phyloP scores from a whole-genome alignment of 805 yeast genomes.

The Ogataea trehaloabstinens region DNA sequence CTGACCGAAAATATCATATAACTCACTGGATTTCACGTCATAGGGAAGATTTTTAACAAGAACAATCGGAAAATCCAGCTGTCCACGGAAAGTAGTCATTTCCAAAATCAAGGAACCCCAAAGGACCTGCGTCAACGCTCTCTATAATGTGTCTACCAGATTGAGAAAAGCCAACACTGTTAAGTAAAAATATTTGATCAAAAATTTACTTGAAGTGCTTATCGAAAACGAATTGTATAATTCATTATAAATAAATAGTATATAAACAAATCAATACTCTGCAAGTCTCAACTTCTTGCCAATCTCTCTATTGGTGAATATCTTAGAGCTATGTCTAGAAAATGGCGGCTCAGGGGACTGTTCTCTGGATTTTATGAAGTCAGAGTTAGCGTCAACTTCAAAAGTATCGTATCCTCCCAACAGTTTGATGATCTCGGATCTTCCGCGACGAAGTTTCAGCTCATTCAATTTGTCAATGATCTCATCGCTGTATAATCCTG shows the following conservation, averaged over 20 bases:
- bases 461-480: slow-evolving; percentile 18
- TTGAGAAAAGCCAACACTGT: too few relatives aligned
- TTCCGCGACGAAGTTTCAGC: slow-evolving; percentile 17
- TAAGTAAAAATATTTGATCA: too few relatives aligned
- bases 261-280: slow-evolving; percentile 44
- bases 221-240: too few relatives aligned
- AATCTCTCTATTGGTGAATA: slow-evolving; percentile 45
- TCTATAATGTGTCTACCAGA: too few relatives aligned
- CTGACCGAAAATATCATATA: slow-evolving; percentile 52
- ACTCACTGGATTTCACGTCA: slow-evolving; percentile 41
- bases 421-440: slow-evolving; percentile 34
- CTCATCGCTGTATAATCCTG: slow-evolving; percentile 17
- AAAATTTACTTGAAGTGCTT: too few relatives aligned
- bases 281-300: slow-evolving; percentile 64
- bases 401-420: slow-evolving; percentile 89
- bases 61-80: slow-evolving; percentile 35
- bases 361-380: slow-evolving; percentile 54
- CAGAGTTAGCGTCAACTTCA: slow-evolving; percentile 59
- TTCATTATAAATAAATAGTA: not conserved
- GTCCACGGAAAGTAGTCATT: slow-evolving; percentile 17
- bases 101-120: too few relatives aligned
- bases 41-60: slow-evolving; percentile 60
- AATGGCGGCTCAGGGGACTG: slow-evolving; percentile 53
- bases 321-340: slow-evolving; percentile 20
- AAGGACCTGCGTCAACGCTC: too few relatives aligned